Evolutionary conservation across 2,329 filamentous ascomycete genomes (phyloP).

Genomic region (Lasiodiplodia theobromae): DNA sequence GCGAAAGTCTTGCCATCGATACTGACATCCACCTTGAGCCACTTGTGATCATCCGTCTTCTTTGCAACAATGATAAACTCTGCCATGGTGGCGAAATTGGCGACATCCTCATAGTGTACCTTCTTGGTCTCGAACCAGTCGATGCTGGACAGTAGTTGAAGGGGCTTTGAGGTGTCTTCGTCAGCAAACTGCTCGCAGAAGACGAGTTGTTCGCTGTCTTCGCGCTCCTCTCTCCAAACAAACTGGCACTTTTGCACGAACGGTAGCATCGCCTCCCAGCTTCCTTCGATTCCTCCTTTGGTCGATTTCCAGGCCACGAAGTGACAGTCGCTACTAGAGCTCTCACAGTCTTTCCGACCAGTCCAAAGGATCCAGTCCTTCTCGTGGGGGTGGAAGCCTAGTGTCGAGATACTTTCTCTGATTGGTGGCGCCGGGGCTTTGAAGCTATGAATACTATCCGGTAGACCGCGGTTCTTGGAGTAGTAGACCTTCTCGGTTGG

Average conservation of each 20-base stretch:
- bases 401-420: slow-evolving; percentile 58
- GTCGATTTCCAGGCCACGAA: slow-evolving; percentile 76
- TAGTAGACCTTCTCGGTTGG: slow-evolving; percentile 73
- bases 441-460: slow-evolving; percentile 73
- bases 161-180: slow-evolving; percentile 67
- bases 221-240: slow-evolving; percentile 67
- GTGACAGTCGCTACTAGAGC: slow-evolving; percentile 66
- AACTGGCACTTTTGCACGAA: slow-evolving; percentile 88
- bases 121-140: slow-evolving; percentile 76
- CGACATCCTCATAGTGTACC: slow-evolving; percentile 72
- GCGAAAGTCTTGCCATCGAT: slow-evolving; percentile 86
- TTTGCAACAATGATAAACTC: slow-evolving; percentile 93
- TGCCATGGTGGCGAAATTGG: slow-evolving; percentile 91
- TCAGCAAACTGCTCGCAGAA: slow-evolving; percentile 70
- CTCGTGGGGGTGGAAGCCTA: slow-evolving; percentile 83
- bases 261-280: slow-evolving; percentile 76
- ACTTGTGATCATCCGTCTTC: slow-evolving; percentile 66
- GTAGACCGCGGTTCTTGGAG: slow-evolving; percentile 75
- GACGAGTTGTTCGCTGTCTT: slow-evolving; percentile 61
- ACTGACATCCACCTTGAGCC: slow-evolving; percentile 79
- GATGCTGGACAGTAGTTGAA: slow-evolving; percentile 77
- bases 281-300: slow-evolving; percentile 71
- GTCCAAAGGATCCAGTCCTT: slow-evolving; percentile 94
- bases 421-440: slow-evolving; percentile 70
- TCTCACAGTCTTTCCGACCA: slow-evolving; percentile 72